Conservation (phyloP, 805 yeast genomes). For the Suhomyces tanzawaensis region DNA sequence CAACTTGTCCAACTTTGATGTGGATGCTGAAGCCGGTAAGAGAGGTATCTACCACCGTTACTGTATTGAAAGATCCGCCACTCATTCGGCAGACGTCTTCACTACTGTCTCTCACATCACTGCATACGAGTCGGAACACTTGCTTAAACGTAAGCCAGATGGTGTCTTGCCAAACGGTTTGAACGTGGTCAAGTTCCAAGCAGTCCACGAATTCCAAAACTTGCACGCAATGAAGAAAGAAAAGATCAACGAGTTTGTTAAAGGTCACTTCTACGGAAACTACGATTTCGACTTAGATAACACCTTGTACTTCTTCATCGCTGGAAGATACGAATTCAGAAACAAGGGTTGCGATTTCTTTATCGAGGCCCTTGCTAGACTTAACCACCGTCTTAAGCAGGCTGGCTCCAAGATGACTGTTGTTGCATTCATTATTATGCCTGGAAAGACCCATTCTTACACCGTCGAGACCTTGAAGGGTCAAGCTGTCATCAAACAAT, state of each 20-base stretch:
- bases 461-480: constrained; percentile 95
- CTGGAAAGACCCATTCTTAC: constrained; percentile 89
- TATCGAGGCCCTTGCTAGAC: constrained; percentile 87
- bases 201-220: constrained; percentile 97
- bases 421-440: constrained; percentile 97
- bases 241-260: constrained; percentile 87
- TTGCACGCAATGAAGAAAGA: constrained; percentile 89
- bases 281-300: constrained; percentile 92
- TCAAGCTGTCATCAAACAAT: constrained; percentile 91
- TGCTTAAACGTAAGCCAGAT: constrained; percentile 93
- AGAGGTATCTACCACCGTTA: constrained; percentile 96
- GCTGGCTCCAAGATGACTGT: constrained; percentile 85
- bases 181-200: constrained; percentile 92
- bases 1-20: constrained; percentile 84
- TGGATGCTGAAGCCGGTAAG: constrained; percentile 97
- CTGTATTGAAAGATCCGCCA: constrained; percentile 94
- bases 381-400: constrained; percentile 82
- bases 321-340: constrained; percentile 95
- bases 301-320: constrained; percentile 91
- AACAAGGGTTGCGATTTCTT: constrained; percentile 96
- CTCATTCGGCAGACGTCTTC: constrained; percentile 94
- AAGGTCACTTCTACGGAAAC: constrained; percentile 97
- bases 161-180: constrained; percentile 97
- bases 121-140: constrained; percentile 92
- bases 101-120: constrained; percentile 97